Evolutionary conservation across 1,284 basidiomycete genomes (phyloP).

Genomic region (Polyporus tsugae): DNA sequence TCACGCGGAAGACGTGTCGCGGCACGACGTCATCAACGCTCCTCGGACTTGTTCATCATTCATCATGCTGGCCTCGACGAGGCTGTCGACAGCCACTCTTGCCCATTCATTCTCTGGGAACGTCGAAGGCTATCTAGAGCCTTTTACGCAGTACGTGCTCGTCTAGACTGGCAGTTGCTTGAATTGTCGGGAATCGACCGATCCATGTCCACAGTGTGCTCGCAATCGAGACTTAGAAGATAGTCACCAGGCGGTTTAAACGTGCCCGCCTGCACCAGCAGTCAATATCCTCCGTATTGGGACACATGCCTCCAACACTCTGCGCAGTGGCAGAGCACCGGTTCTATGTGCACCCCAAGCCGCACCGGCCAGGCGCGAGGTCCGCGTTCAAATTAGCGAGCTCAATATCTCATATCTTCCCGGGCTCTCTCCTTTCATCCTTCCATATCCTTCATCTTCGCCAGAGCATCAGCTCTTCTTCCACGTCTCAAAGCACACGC

Average conservation of each 20-base stretch:
- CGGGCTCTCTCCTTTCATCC: conserved; percentile 24
- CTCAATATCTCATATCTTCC: conserved; percentile 34
- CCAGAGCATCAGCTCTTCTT: conserved; percentile 23
- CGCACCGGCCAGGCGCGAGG: conserved; percentile 27
- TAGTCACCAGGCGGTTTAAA: conserved; percentile 27
- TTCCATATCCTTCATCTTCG: conserved; percentile 30
- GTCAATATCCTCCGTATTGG: conserved; percentile 16
- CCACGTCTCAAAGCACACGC: conserved; percentile 17
- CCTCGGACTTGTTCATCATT: not conserved
- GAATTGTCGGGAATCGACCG: not conserved
- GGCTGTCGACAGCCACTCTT: not conserved
- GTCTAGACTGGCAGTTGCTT: not conserved
- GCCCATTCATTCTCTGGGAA: not conserved
- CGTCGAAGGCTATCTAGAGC: not conserved
- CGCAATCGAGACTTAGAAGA: conserved; percentile 17
- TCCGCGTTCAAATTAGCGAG: conserved; percentile 22
- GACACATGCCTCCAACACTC: conserved; percentile 28
- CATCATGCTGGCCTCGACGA: not conserved
- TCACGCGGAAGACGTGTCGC: not conserved
- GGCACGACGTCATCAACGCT: conserved; percentile 1
- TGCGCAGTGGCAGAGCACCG: conserved; percentile 18
- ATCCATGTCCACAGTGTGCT: conserved; percentile 8
- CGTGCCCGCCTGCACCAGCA: conserved; percentile 23
- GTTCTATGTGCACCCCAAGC: conserved; percentile 21
- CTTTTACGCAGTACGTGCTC: conserved; percentile 5